phyloP scores from a whole-genome alignment of 371 early-diverging fungal genomes.

The Phascolomyces articulosus region DNA sequence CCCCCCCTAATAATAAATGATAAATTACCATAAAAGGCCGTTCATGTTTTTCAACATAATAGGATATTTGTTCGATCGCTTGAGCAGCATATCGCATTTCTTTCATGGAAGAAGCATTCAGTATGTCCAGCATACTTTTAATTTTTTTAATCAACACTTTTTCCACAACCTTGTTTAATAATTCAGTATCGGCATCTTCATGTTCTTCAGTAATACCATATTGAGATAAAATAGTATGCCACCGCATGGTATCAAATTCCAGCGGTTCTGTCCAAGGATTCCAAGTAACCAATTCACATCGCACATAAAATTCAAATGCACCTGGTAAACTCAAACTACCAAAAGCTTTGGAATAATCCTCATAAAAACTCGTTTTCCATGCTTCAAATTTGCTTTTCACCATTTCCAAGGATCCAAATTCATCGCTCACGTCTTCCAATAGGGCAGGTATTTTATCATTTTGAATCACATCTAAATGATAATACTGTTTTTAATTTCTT shows the following conservation, averaged over 20 bases:
- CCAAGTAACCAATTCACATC: slow-evolving; percentile 67
- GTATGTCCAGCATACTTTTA: slow-evolving; percentile 32
- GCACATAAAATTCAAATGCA: slow-evolving; percentile 72
- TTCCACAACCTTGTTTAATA: slow-evolving; percentile 63
- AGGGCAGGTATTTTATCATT: slow-evolving; percentile 23
- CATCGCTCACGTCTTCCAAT: slow-evolving; percentile 55
- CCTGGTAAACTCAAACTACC: slow-evolving; percentile 71
- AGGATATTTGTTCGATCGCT: slow-evolving; percentile 44
- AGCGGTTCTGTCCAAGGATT: slow-evolving; percentile 53
- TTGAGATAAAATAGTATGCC: slow-evolving; percentile 52
- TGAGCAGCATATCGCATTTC: slow-evolving; percentile 44
- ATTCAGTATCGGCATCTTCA: slow-evolving; percentile 56
- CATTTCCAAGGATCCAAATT: slow-evolving; percentile 53
- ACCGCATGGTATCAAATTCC: slow-evolving; percentile 59
- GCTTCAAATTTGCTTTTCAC: slow-evolving; percentile 66
- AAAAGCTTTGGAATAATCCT: slow-evolving; percentile 72
- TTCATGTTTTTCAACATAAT: slow-evolving; percentile 46
- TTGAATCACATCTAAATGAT: neutral
- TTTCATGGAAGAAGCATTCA: slow-evolving; percentile 33
- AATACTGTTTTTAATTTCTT: too few species aligned
- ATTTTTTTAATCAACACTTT: slow-evolving; percentile 42
- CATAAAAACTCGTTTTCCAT: slow-evolving; percentile 64
- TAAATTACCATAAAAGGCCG: slow-evolving; percentile 22
- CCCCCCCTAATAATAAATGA: neutral
- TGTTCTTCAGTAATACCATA: slow-evolving; percentile 48